Base-by-base conservation (phyloP, 345 rosid genomes). In the Bruguiera parviflora region DNA sequence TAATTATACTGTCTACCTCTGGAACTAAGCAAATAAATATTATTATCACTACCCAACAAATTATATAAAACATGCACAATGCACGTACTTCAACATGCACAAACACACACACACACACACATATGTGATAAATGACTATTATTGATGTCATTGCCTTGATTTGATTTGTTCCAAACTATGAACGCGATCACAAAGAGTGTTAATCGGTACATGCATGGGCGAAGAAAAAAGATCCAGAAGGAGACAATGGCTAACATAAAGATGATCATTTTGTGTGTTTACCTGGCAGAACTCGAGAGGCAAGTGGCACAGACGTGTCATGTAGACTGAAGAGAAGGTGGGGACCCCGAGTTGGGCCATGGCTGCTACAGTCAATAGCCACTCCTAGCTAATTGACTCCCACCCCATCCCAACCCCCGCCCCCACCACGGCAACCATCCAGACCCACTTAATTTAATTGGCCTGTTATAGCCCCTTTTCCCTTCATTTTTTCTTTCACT, bases 241-340 rank as follows among this genome's bases (percentile, higher is more conserved):
- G 7, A 56, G 59, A 56, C 59, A 22, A 24, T 24, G 31, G 13
- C 10, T 3, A 24, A 24, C 25, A 15, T 2, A 56, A 56, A 24
- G 59, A 56, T 4, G 29, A 56, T 8, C 15, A 8, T 55, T 24
- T 4, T 24, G 24, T 24, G 31, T 5, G 49, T 49, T 22, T 25
- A 8, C 31, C 27, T 37, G 58, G 52, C 60, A 72, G 64, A 66
- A 72, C 19, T 58, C 6, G 21, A 6, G 35, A 20, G 71, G 56
- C 76, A 66, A 60, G 76, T 66, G 76, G 66, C 76, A 61, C 16
- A 33, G 15, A 73, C 71, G 76, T 73, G 76, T 52, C 76, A 60
- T 53, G 11, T 39, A 35, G 53, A 52, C n/a, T 20, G 71, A 52
- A 52, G 11, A 52, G 27, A n/a, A n/a, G 16, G 66, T 21, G 64